Evolutionary conservation across 2,329 filamentous ascomycete species (phyloP), one percentile per base, ranked within the genome.

Genomic region (Aspergillus amoenus): DNA sequence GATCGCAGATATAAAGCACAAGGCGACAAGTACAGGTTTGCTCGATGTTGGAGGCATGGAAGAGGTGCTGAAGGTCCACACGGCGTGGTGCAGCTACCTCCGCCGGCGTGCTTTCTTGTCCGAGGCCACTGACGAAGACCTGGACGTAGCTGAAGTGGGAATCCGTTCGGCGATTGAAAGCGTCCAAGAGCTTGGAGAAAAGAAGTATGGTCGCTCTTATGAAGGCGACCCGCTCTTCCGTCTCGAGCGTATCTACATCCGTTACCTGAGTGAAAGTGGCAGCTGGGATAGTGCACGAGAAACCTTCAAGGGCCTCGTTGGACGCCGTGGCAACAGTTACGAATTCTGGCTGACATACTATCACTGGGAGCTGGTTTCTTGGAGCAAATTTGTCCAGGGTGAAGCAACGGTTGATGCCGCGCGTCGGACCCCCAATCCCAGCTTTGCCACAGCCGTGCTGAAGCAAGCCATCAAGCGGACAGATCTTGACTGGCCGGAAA

Each of bases 341-440:
- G 91, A 96, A 66, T 97, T 97, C 72, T 99, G 94, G 94, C 82
- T 93, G 55, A 86, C 88, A 43, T 97, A 91, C 74, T 97, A 97
- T 74, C 81, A 88, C 52, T 97, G 92, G 89, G 94, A 97, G 75
- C 88, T 97, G 81, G 82, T 89, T 57, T 77, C 82, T n/a, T 87
- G 84, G 82, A 79, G 81, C 57, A 83, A 81, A 60, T 81, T 85
- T 57, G 79, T 81, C 2, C 78, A 83, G 48, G 76, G 77, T 9
- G 82, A 82, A 51, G 73, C 76, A 30, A 80, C 81, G 15, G 78
- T 79, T 67, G 79, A 81, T 54, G 83, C 80, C 55, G 75, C 77
- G 37, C 78, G 82, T 57, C 84, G 83, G 7, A 78, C 84, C 45
- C 83, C 87, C 21, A 82, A 84, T n/a, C 91, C 93, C 0, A 82